These are phyloP conservation scores for Beta vulgaris DNA, from an alignment of 148 eudicot species.

Conservation along the genomic window DNA sequence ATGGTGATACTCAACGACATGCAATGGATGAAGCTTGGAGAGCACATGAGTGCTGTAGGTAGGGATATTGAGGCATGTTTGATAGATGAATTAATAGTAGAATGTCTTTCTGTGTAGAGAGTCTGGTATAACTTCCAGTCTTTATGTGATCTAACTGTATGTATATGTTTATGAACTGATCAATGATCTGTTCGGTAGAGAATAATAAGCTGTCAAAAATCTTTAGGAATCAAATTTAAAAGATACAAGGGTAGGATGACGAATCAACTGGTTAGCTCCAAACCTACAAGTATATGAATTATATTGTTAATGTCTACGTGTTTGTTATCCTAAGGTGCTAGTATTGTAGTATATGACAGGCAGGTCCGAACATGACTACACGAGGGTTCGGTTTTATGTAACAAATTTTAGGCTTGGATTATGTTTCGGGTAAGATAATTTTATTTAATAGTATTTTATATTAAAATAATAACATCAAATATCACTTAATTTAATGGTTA, in stretches of 20 bases:
- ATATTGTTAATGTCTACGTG: not conserved
- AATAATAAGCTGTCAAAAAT: not conserved
- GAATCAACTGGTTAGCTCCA: not conserved
- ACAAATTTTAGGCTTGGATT: too few relatives aligned
- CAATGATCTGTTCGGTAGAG: constrained; percentile 3
- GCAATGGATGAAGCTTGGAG: constrained; percentile 45
- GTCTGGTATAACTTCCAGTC: not conserved
- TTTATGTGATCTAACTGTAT: not conserved
- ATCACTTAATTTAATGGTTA: too few relatives aligned
- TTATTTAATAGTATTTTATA: too few relatives aligned
- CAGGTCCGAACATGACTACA: too few relatives aligned
- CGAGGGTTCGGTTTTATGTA: too few relatives aligned
- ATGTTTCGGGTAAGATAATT: too few relatives aligned
- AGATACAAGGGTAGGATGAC: not conserved
- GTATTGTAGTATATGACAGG: too few relatives aligned
- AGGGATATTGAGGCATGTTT: constrained; percentile 53
- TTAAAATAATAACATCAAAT: too few relatives aligned
- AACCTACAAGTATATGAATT: not conserved
- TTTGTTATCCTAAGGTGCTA: too few relatives aligned
- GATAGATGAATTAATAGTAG: constrained; percentile 65
- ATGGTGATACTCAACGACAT: constrained; percentile 42
- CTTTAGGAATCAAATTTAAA: not conserved
- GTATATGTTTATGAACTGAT: constrained; percentile 5
- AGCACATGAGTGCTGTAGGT: constrained; percentile 47
- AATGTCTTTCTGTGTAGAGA: constrained; percentile 25